A percentile compares a stretch with the other conserved stretches of the same genome.
Evolutionary conservation across 179 eudicot genomes (phyloP).

Genomic region (Nepenthes alata): DNA sequence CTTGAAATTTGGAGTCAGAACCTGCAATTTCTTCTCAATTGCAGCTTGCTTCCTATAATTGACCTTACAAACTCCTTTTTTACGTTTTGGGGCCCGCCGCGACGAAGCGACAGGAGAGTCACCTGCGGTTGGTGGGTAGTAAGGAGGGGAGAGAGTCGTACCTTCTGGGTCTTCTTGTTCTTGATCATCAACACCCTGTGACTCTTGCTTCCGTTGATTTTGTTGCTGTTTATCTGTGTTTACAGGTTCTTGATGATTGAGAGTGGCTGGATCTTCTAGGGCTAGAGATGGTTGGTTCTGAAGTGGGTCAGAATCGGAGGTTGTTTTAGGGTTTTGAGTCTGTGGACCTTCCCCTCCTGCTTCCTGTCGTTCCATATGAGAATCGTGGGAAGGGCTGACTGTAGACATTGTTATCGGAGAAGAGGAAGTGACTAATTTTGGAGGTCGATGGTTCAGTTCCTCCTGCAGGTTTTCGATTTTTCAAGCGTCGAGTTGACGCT

Average conservation of each 20-base stretch:
- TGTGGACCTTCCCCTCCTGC: not conserved
- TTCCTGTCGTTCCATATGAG: not conserved
- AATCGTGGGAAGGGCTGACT: not conserved
- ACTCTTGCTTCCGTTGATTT: not conserved
- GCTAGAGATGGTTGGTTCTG: slow-evolving; percentile 9
- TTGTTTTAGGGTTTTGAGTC: slow-evolving; percentile 17
- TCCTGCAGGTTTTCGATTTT: too few species aligned
- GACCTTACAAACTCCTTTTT: slow-evolving; percentile 18
- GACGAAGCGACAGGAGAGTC: slow-evolving; percentile 9
- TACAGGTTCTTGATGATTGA: slow-evolving; percentile 3
- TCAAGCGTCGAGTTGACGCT: too few species aligned
- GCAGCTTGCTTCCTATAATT: slow-evolving; percentile 17
- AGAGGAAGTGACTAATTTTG: not conserved
- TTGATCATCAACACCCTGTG: slow-evolving; percentile 1
- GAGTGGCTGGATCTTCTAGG: slow-evolving; percentile 11
- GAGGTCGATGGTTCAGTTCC: too few species aligned
- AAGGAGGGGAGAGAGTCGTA: slow-evolving; percentile 19
- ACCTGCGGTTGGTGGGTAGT: slow-evolving; percentile 7
- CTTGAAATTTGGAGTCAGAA: slow-evolving; percentile 25
- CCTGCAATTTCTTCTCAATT: slow-evolving; percentile 31
- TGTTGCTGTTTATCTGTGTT: slow-evolving; percentile 9
- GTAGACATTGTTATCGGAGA: not conserved
- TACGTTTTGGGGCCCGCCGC: slow-evolving; percentile 27
- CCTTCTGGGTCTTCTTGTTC: slow-evolving; percentile 11
- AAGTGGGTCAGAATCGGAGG: slow-evolving; percentile 6